Percentiles rank a stretch among this genome's conserved stretches.
Evolutionary conservation across 257 asterid genomes (phyloP).

Genomic region (Salvia splendens): DNA sequence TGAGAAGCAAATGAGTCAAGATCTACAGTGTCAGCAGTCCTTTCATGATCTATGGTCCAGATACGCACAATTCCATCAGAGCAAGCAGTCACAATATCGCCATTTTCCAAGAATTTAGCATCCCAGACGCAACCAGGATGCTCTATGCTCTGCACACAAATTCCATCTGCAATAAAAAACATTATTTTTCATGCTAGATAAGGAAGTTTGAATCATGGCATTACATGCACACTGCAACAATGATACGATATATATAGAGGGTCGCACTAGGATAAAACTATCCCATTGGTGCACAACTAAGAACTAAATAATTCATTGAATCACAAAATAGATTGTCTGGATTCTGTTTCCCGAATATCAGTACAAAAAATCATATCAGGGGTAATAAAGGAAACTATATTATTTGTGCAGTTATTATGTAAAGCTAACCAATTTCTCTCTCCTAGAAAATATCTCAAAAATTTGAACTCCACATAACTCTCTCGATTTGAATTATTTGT

Average conservation of each 20-base stretch:
- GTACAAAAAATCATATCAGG: too few species aligned
- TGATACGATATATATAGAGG: neutral
- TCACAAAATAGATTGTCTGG: too few species aligned
- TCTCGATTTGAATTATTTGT: too few species aligned
- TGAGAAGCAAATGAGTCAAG: constrained; percentile 63
- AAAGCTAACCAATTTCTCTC: too few species aligned
- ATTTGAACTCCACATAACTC: too few species aligned
- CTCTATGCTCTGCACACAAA: constrained; percentile 88
- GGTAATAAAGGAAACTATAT: too few species aligned
- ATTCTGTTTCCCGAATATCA: too few species aligned
- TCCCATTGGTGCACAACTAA: too few species aligned
- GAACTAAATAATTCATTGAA: too few species aligned
- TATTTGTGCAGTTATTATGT: too few species aligned
- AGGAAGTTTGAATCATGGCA: constrained; percentile 23
- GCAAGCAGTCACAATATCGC: constrained; percentile 93
- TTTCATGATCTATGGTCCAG: constrained; percentile 79
- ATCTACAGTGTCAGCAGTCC: constrained; percentile 66
- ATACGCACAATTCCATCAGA: constrained; percentile 93
- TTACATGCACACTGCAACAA: constrained; percentile 6
- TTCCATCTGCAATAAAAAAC: constrained; percentile 71
- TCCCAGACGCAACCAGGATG: constrained; percentile 99
- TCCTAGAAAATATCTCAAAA: too few species aligned
- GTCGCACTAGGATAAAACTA: too few species aligned
- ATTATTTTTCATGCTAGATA: constrained; percentile 28
- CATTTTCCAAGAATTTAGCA: constrained; percentile 86